Evolutionary conservation across 1,139 yeast genomes (phyloP).

Genomic region (Pichia sp.): DNA sequence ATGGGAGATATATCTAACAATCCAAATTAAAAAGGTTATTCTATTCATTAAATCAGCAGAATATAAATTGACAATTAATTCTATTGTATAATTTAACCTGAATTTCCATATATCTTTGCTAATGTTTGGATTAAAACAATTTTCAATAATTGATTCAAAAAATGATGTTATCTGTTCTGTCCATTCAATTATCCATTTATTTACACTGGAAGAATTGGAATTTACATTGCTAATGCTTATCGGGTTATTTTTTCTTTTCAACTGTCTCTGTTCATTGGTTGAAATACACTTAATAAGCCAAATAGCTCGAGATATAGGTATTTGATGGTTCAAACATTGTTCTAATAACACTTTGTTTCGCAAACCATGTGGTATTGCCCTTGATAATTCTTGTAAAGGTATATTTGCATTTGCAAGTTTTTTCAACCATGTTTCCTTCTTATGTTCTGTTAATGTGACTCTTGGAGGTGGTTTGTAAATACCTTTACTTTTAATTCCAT

Average conservation of each 20-base stretch:
- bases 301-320: slow-evolving; percentile 73
- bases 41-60: slow-evolving; percentile 62
- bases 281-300: slow-evolving; percentile 90
- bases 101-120: slow-evolving; percentile 43
- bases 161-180: slow-evolving; percentile 68
- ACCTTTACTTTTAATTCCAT: slow-evolving; percentile 50
- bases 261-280: slow-evolving; percentile 68
- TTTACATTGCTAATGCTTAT: background rate
- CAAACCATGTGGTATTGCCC: slow-evolving; percentile 89
- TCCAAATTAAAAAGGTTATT: slow-evolving; percentile 55
- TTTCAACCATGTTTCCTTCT: slow-evolving; percentile 76
- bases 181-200: slow-evolving; percentile 81
- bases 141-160: slow-evolving; percentile 45
- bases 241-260: slow-evolving; percentile 43
- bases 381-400: slow-evolving; percentile 61
- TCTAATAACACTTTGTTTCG: slow-evolving; percentile 68
- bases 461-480: slow-evolving; percentile 76
- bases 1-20: slow-evolving; percentile 47
- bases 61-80: slow-evolving; percentile 58
- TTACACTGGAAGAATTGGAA: slow-evolving; percentile 34
- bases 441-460: slow-evolving; percentile 82
- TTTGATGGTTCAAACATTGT: slow-evolving; percentile 54
- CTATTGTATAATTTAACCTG: slow-evolving; percentile 53
- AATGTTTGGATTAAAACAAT: slow-evolving; percentile 25
- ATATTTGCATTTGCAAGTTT: slow-evolving; percentile 66